Base-by-base conservation (phyloP, 2,329 filamentous ascomycete species). In the Herpotrichia juniperi region DNA sequence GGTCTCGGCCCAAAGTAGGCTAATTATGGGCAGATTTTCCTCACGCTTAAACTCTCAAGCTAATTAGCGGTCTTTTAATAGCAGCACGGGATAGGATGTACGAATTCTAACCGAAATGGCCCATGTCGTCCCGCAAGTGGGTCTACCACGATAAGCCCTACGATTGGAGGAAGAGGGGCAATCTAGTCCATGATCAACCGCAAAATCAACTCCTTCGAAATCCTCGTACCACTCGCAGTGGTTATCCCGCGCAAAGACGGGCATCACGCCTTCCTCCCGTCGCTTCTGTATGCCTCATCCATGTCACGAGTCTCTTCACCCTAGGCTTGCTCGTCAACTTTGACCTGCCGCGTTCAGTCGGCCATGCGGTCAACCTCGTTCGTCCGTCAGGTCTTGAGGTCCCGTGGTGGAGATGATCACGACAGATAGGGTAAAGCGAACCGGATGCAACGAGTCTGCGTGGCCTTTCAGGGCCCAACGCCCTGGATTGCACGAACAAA, bases 31-130 rank as follows among this genome's bases (percentile, higher is more conserved):
- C 56, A 55, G 51, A 70, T 68, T 12, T 26, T 30, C 42, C 34
- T 31, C 12, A 37, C 17, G 19, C 22, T 12, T 14, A 45, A 17
- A 31, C 42, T 14, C 2, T 4, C 28, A 24, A 52, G 57, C 46
- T 65, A 73, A 73, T 72, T 72, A 70, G 52, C 58, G 51, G 63
- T 56, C 66, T 69, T 68, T 65, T 61, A 56, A 58, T 68, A 67
- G 66, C 47, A 66, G 55, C 48, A 49, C 50, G 46, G 51, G 51
- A 56, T 46, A 44, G 52, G 52, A 52, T 54, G 57, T 59, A 60
- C 57, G 57, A 58, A 56, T 64, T 53, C 53, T 55, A 59, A 54
- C 56, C 63, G 54, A 67, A 48, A 55, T 57, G 51, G 54, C 46
- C 61, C 56, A 56, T 60, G 60, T 59, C 51, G 57, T 64, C 64